Evolutionary conservation across 805 yeast genomes (phyloP).

Genomic region (Candida gorgasii): DNA sequence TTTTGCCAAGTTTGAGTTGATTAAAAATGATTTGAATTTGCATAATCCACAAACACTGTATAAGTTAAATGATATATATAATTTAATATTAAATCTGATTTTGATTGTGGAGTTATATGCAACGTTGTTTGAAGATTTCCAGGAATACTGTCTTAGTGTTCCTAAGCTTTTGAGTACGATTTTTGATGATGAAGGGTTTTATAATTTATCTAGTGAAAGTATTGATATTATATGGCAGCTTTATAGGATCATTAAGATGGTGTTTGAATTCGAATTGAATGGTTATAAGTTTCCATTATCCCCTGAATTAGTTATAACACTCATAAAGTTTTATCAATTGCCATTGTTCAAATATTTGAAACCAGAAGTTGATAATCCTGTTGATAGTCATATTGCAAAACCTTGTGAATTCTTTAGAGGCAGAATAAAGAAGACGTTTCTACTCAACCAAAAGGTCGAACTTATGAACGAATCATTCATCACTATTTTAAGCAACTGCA

Average conservation of each 20-base stretch:
- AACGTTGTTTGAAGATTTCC: slow-evolving; percentile 10
- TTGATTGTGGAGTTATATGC: slow-evolving; percentile 9
- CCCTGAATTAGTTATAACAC: not conserved
- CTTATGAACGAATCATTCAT: slow-evolving; percentile 4
- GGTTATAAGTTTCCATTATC: not conserved
- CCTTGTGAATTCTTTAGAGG: slow-evolving; percentile 17
- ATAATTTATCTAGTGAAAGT: slow-evolving; percentile 7
- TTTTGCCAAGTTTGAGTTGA: slow-evolving; percentile 18
- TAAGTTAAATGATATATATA: slow-evolving; percentile 10
- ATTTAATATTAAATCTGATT: slow-evolving; percentile 14
- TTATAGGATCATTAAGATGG: slow-evolving; percentile 5
- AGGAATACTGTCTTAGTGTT: slow-evolving; percentile 9
- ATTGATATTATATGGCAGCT: slow-evolving; percentile 15
- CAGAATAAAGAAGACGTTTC: slow-evolving; percentile 1
- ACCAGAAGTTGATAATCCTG: slow-evolving; percentile 4
- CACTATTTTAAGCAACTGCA: slow-evolving; percentile 9
- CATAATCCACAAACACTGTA: not conserved
- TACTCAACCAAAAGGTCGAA: slow-evolving; percentile 9
- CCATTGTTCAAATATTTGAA: slow-evolving; percentile 14
- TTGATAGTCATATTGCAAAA: not conserved
- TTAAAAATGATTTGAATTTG: slow-evolving; percentile 14
- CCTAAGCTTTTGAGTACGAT: slow-evolving; percentile 5
- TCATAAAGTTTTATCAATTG: slow-evolving; percentile 9
- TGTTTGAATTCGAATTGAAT: slow-evolving; percentile 2
- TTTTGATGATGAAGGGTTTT: slow-evolving; percentile 8